Evolutionary conservation across 1,284 basidiomycete genomes (phyloP), one percentile per base, ranked within the genome.

Genomic region (Ceratobasidium sp.): DNA sequence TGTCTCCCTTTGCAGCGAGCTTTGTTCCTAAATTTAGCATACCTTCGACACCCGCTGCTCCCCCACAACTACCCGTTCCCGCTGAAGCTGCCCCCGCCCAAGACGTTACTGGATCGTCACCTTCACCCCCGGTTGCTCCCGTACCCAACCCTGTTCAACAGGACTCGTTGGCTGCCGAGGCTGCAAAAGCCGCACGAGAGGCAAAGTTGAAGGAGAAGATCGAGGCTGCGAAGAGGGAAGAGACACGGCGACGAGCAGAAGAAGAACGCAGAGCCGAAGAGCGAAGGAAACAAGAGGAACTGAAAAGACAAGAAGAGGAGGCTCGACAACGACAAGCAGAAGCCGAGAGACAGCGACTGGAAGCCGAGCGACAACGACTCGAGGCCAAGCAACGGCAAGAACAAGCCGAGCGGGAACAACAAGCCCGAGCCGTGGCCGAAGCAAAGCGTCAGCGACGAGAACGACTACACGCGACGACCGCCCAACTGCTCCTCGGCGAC

Each of bases 21-120:
- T 70, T 70, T 49, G 66, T 70, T 11, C 66, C 66, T 8, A 70
- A 59, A 40, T 70, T 70, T 18, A 23, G 21, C 16, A 14, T 70
- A 25, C 25, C 66, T 16, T 38, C 28, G 14, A 36, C 51, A 1
- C 25, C 46, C 3, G 21, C 60, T 38, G 36, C 61, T n/a, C n/a
- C 56, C 8, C 56, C 33, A 23, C 56, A 11, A 14, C 23, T 36
- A 11, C 18, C 21, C 6, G 25, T n/a, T 21, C 48, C 16, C 7
- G 7, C 60, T 40, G 30, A 5, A 40, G 36, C 11, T 2, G 3
- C 42, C 28, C 8, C 12, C 9, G 11, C 25, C 23, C 59, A 38
- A 11, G 36, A 38, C 6, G 36, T 8, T 8, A 33, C 56, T 59
- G 30, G 36, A 7, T 60, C 58, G 28, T 14, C 16, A 16, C 42